phyloP scores from a whole-genome alignment of 2,329 filamentous ascomycete species.

The Phaeoacremonium minimum region DNA sequence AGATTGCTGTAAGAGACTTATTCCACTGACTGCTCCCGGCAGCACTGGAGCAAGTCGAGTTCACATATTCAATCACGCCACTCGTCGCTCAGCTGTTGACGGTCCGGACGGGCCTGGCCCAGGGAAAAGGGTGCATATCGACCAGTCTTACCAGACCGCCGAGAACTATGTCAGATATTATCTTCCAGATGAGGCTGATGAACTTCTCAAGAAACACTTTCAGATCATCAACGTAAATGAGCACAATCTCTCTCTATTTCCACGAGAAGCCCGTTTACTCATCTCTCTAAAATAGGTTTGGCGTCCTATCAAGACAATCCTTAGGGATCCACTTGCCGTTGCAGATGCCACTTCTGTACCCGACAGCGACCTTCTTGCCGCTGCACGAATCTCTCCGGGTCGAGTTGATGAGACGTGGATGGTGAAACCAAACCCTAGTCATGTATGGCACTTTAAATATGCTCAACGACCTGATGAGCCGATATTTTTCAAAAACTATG shows the following conservation, averaged over 20 bases:
- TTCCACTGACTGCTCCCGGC: constrained; percentile 33
- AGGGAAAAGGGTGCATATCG: constrained; percentile 42
- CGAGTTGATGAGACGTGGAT: constrained; percentile 3
- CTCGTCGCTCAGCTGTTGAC: no score
- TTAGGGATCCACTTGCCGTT: constrained; percentile 34
- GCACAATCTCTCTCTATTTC: no score
- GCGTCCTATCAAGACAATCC: constrained; percentile 43
- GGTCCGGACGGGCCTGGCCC: constrained; percentile 49
- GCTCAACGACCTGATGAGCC: constrained; percentile 48
- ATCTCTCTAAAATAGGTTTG: constrained; percentile 35
- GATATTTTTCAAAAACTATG: constrained; percentile 58
- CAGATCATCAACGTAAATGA: constrained; percentile 36
- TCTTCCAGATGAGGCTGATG: constrained; percentile 15
- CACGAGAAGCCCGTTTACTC: no score
- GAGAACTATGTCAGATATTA: constrained; percentile 12
- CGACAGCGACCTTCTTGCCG: constrained; percentile 32
- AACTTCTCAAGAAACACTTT: constrained; percentile 22
- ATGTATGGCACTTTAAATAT: constrained; percentile 47
- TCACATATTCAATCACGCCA: constrained; percentile 8
- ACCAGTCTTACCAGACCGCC: constrained; percentile 27
- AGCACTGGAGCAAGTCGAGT: constrained; percentile 5
- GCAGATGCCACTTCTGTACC: constrained; percentile 30
- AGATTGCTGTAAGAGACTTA: no score
- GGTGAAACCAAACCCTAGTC: constrained; percentile 1
- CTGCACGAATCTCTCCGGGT: constrained; percentile 27